Conservation (phyloP, 139 green algal species). For the Chlamydomonas sphaeroides region DNA sequence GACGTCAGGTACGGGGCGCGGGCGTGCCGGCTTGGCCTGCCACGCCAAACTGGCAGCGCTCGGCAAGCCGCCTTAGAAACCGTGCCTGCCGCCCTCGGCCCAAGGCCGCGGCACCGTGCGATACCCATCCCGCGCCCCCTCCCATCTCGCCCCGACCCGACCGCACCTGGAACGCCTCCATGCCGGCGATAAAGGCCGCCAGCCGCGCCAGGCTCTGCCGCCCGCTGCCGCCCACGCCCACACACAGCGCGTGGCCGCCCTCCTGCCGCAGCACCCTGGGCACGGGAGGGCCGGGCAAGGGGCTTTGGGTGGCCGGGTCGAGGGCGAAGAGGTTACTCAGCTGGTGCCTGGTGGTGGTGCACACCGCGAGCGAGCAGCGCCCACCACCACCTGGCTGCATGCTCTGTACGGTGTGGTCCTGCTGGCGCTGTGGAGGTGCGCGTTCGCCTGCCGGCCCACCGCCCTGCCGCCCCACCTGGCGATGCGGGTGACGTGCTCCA, state of each 20-base stretch:
- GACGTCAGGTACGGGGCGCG: background rate
- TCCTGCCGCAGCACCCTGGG: conserved; percentile 50
- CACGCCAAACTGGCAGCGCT: too few species aligned
- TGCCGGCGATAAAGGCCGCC: conserved; percentile 68
- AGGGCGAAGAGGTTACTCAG: too few species aligned
- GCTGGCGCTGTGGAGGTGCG: too few species aligned
- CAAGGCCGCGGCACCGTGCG: too few species aligned
- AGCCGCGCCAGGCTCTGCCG: conserved; percentile 64
- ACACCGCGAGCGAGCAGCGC: too few species aligned
- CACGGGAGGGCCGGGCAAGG: background rate
- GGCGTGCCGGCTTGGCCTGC: too few species aligned
- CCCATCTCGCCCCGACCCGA: background rate
- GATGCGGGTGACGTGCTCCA: conserved; percentile 73
- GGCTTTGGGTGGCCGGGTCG: too few species aligned
- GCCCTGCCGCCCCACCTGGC: conserved; percentile 46
- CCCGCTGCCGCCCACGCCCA: conserved; percentile 72
- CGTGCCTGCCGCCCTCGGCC: too few species aligned
- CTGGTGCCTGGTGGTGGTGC: too few species aligned
- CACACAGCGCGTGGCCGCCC: conserved; percentile 69
- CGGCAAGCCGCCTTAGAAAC: background rate
- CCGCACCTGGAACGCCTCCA: conserved; percentile 73
- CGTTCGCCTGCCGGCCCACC: conserved; percentile 34
- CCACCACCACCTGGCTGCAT: too few species aligned
- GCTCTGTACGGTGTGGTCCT: too few species aligned
- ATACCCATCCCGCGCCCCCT: background rate